phyloP scores from a whole-genome alignment of 2,329 filamentous ascomycete genomes.

The Penicillium occitanis region DNA sequence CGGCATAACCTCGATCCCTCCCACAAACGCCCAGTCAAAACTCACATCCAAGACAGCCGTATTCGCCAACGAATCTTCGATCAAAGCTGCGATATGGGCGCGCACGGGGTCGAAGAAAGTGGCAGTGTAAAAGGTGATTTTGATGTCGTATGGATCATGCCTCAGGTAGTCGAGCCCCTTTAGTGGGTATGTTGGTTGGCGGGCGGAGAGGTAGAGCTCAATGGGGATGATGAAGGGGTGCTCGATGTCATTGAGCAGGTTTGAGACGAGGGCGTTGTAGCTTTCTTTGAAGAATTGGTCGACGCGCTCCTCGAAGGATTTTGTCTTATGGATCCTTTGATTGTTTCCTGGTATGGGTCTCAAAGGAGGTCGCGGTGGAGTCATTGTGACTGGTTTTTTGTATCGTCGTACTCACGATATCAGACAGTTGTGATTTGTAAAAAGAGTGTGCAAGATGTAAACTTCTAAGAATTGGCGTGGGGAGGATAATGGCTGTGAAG shows the following conservation, averaged over 20 bases:
- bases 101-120: not conserved
- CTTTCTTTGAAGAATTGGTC: not conserved
- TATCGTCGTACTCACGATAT: not conserved
- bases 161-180: not conserved
- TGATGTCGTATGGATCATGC: not conserved
- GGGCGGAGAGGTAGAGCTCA: slow-evolving; percentile 8
- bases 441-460: not conserved
- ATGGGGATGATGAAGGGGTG: slow-evolving; percentile 13
- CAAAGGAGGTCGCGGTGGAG: not conserved
- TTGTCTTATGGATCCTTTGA: not conserved
- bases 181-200: not conserved
- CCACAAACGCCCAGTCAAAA: not conserved
- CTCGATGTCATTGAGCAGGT: not conserved
- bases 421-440: not conserved
- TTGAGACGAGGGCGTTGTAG: not conserved
- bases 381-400: not conserved
- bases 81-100: not conserved
- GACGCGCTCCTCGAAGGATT: not conserved
- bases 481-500: not conserved
- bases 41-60: not conserved
- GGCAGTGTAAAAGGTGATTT: not conserved
- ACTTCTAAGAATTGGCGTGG: not conserved
- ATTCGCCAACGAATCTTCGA: not conserved
- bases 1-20: not conserved
- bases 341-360: not conserved